Percentiles rank a stretch among this genome's conserved stretches.
These are phyloP conservation scores for Talaromyces sp. DNA, from an alignment of 2,329 filamentous ascomycete species.

Conservation along the genomic window DNA sequence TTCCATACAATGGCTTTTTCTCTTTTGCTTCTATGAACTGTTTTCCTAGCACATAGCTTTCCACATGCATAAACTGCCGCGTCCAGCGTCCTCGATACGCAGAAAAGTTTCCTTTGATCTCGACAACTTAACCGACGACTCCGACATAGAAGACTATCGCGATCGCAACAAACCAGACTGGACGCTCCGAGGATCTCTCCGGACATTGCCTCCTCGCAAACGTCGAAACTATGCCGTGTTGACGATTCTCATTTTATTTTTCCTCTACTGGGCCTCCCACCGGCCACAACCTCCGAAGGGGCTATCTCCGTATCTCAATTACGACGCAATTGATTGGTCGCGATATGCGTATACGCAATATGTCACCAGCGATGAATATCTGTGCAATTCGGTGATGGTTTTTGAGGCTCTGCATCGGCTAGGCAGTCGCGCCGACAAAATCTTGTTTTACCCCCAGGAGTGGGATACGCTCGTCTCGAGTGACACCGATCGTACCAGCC, in stretches of 20 bases:
- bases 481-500: slow-evolving; percentile 32
- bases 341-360: slow-evolving; percentile 41
- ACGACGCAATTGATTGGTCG: slow-evolving; percentile 32
- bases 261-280: slow-evolving; percentile 8
- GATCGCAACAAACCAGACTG: slow-evolving; percentile 10
- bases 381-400: slow-evolving; percentile 40
- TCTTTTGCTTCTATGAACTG: not conserved
- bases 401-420: slow-evolving; percentile 36
- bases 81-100: slow-evolving; percentile 11
- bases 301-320: slow-evolving; percentile 11
- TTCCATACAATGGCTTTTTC: not conserved
- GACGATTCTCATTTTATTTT: slow-evolving; percentile 8
- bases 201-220: slow-evolving; percentile 4
- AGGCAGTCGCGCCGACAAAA: slow-evolving; percentile 34
- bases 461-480: slow-evolving; percentile 32
- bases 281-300: slow-evolving; percentile 9
- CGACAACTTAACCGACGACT: slow-evolving; percentile 11
- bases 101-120: slow-evolving; percentile 12
- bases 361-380: slow-evolving; percentile 36
- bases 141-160: slow-evolving; percentile 11
- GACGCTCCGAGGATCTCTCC: slow-evolving; percentile 3
- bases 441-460: slow-evolving; percentile 38
- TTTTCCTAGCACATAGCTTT: not conserved
- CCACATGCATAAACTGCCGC: slow-evolving; percentile 11
- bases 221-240: slow-evolving; percentile 11